These are phyloP conservation scores for Apiotrichum gracile DNA, from an alignment of 1,284 basidiomycete genomes.

Conservation along the genomic window DNA sequence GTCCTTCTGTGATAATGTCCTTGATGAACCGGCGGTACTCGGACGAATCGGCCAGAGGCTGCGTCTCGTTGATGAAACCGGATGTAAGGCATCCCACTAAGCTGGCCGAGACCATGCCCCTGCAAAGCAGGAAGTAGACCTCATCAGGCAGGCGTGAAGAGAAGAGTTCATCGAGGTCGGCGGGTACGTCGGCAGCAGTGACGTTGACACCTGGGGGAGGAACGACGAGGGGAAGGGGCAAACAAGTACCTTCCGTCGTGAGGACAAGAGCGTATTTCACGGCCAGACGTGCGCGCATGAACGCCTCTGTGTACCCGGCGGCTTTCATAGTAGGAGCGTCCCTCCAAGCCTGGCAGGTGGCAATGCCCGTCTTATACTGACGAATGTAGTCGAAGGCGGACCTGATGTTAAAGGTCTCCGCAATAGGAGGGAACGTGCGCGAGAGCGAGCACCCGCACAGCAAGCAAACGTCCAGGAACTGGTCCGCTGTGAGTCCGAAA, in stretches of 20 bases:
- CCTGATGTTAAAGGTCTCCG: constrained; percentile 68
- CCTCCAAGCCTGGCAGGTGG: constrained; percentile 67
- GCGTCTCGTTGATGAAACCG: constrained; percentile 72
- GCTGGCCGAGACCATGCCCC: constrained; percentile 79
- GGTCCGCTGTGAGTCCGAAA: constrained; percentile 72
- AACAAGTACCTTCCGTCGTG: constrained; percentile 79
- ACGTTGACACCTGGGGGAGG: constrained; percentile 49
- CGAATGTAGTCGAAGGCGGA: constrained; percentile 82
- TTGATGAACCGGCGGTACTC: constrained; percentile 94
- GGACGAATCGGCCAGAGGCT: constrained; percentile 86
- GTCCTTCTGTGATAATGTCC: constrained; percentile 88
- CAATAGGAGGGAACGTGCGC: constrained; percentile 75
- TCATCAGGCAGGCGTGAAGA: constrained; percentile 93
- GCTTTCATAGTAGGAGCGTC: constrained; percentile 51
- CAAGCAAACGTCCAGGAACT: constrained; percentile 90
- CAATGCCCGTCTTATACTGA: constrained; percentile 78
- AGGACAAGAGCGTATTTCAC: constrained; percentile 89
- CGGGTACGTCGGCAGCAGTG: constrained; percentile 78
- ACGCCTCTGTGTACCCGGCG: constrained; percentile 67
- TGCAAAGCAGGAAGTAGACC: constrained; percentile 90
- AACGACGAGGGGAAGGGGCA: constrained; percentile 78
- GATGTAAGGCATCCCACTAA: constrained; percentile 85
- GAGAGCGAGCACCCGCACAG: constrained; percentile 85
- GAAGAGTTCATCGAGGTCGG: constrained; percentile 91
- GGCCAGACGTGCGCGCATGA: constrained; percentile 83